Evolutionary conservation across 2,329 filamentous ascomycete species (phyloP), one percentile per base, ranked within the genome.

Genomic region (Fusarium nelsonii): DNA sequence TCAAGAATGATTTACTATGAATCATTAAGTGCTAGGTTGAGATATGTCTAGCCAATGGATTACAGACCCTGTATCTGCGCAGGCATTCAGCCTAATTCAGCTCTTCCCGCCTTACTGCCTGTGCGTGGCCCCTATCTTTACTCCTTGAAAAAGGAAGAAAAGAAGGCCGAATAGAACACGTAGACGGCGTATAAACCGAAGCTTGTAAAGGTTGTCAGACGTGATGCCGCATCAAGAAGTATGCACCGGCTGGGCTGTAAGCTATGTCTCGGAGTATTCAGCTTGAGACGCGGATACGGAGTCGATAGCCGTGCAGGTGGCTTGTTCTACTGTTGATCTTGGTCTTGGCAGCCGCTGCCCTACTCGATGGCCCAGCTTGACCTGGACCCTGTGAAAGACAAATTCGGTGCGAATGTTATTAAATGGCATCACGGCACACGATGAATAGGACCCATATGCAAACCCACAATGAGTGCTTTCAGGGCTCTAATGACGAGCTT

Each of bases 401-500:
- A 8, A 44, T 18, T 45, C 39, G 11, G 12, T 26, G 30, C 32
- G 48, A 55, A 46, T 48, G 18, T 46, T 40, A 23, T 46, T 40
- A 30, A 50, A 51, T 54, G 43, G 36, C 54, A 57, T 53, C 43
- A 49, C 16, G 37, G 40, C 34, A 49, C 48, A 20, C 54, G 23
- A 60, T 53, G 34, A 48, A 20, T 30, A 43, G 39, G 33, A 14
- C 33, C 45, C 48, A 34, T 14, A 23, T 46, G 41, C 9, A 52
- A 34, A 52, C 45, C 43, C n/a, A 36, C 5, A 62, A 56, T 51
- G 36, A 59, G 58, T 58, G 39, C 51, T 64, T 52, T 37, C 52
- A 44, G 54, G 59, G 68, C 48, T 46, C 39, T 23, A 55, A 72
- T 72, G 65, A 58, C 69, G 69, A 70, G 65, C 58, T 70, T 48